phyloP scores from a whole-genome alignment of 331 rosid species.

The Rhamnella rubrinervis region DNA sequence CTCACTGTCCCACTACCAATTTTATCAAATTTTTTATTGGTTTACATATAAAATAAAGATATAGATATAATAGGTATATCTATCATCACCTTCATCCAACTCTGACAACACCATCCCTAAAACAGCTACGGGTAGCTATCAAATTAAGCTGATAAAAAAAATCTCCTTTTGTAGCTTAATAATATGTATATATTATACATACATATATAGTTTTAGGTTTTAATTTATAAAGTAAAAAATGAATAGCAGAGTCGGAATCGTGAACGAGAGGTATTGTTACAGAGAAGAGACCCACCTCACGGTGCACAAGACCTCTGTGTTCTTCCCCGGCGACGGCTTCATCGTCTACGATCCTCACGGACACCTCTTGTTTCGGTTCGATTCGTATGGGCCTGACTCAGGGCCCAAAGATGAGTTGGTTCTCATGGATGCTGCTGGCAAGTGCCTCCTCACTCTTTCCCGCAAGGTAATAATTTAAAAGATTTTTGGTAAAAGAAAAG shows the following conservation, averaged over 20 bases:
- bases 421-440: constrained; percentile 78
- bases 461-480: constrained; percentile 42
- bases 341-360: constrained; percentile 65
- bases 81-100: no score
- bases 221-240: constrained; percentile 17
- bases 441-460: constrained; percentile 77
- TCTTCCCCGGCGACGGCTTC: constrained; percentile 79
- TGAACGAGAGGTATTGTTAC: constrained; percentile 39
- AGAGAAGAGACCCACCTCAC: constrained; percentile 60
- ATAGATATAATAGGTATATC: no score
- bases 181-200: no score
- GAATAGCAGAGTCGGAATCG: constrained; percentile 29
- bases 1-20: no score
- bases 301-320: constrained; percentile 72
- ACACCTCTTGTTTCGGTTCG: constrained; percentile 66
- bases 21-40: no score
- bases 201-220: no score
- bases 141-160: no score
- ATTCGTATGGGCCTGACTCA: constrained; percentile 59
- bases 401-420: constrained; percentile 55
- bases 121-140: no score
- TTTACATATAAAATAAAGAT: no score
- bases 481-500: neutral
- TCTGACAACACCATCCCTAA: no score
- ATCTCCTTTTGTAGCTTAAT: no score